Conservation (phyloP, 306 rosid genomes). For the Vicia villosa region DNA sequence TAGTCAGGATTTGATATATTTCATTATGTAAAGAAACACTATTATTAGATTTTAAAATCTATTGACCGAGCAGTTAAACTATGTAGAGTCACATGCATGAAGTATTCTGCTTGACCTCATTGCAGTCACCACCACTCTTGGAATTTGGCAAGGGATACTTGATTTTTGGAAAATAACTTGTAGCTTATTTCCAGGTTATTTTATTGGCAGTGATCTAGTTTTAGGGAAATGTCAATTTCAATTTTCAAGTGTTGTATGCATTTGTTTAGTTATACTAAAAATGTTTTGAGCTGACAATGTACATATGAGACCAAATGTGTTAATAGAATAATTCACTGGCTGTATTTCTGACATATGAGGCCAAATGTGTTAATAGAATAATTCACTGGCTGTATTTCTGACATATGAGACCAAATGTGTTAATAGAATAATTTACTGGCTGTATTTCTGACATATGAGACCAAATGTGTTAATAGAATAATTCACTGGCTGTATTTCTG, state of each 20-base stretch:
- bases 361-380: conserved; percentile 24
- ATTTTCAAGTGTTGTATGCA: conserved; percentile 38
- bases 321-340: conserved; percentile 32
- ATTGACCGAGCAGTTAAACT: neutral
- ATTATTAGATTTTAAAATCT: neutral
- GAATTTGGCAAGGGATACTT: conserved; percentile 3
- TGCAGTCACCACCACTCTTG: neutral
- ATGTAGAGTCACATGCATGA: neutral
- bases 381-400: conserved; percentile 29
- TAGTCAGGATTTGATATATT: neutral
- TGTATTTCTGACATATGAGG: conserved; percentile 18
- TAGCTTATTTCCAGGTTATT: conserved; percentile 19
- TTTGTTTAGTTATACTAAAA: conserved; percentile 16
- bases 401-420: conserved; percentile 21
- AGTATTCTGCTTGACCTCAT: conserved; percentile 7
- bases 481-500: conserved; percentile 28
- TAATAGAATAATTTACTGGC: conserved; percentile 31
- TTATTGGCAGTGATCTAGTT: conserved; percentile 14
- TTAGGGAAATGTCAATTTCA: conserved; percentile 22
- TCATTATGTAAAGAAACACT: conserved; percentile 2
- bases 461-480: conserved; percentile 24
- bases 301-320: conserved; percentile 21
- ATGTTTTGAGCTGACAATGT: conserved; percentile 5
- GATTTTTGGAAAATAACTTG: conserved; percentile 18
- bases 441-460: conserved; percentile 20